Conservation (phyloP, 2,329 filamentous ascomycete genomes). For the Pseudopithomyces chartarum region DNA sequence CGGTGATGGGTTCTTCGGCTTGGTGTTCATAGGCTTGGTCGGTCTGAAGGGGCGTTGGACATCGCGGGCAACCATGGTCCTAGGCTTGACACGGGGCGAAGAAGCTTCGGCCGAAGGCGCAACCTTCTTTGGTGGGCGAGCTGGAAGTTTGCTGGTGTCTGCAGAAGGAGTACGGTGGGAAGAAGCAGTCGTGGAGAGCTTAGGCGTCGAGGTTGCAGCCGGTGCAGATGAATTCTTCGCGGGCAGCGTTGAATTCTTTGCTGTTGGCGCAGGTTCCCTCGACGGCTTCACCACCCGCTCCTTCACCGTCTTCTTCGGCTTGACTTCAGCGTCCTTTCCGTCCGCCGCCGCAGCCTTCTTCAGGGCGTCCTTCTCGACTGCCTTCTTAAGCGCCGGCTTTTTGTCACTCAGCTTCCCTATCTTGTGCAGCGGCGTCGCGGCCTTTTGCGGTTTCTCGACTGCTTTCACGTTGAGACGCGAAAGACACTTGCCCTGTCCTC, state of each 20-base stretch:
- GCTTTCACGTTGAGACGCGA: conserved; percentile 62
- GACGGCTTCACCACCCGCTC: conserved; percentile 25
- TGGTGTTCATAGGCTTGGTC: conserved; percentile 50
- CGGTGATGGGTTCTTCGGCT: conserved; percentile 66
- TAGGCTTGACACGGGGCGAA: conserved; percentile 36
- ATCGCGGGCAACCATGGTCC: conserved; percentile 29
- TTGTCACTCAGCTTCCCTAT: conserved; percentile 47
- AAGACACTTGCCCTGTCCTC: conserved; percentile 65
- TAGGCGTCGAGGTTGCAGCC: conserved; percentile 19
- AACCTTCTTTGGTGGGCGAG: conserved; percentile 32
- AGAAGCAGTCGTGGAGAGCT: conserved; percentile 21
- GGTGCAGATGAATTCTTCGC: conserved; percentile 14
- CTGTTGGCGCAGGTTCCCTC: conserved; percentile 21
- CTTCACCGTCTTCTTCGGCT: conserved; percentile 32
- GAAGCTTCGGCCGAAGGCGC: conserved; percentile 22
- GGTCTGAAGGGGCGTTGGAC: conserved; percentile 24
- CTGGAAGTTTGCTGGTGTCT: conserved; percentile 27
- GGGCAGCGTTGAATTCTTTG: conserved; percentile 24
- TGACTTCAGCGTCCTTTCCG: conserved; percentile 15
- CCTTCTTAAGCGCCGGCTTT: conserved; percentile 50
- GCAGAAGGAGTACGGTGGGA: conserved; percentile 25
- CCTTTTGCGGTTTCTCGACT: conserved; percentile 42
- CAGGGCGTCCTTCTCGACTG: conserved; percentile 49
- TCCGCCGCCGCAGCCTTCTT: conserved; percentile 46
- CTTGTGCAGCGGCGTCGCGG: conserved; percentile 42